Conservation (phyloP, 176 grass and related monocot species). For the Ananas comosus region DNA sequence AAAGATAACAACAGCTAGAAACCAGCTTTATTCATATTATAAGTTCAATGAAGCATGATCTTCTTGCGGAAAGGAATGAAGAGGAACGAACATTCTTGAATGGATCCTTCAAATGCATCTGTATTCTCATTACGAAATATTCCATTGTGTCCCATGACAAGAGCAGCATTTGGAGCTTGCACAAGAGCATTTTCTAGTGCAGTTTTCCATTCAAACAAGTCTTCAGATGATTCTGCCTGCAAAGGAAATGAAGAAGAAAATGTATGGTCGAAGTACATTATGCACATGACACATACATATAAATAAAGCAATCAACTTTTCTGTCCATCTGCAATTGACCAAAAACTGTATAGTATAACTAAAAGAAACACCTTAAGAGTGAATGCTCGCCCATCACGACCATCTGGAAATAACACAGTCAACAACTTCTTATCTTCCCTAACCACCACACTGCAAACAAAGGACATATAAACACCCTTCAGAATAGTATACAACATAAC, state of each 20-base stretch:
- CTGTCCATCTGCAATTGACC: not conserved
- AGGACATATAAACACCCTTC: slow-evolving; percentile 3
- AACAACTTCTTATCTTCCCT: slow-evolving; percentile 95
- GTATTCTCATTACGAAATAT: slow-evolving; percentile 7
- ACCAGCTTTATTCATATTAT: slow-evolving; percentile 1
- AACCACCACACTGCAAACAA: slow-evolving; percentile 77
- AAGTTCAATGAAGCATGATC: not conserved
- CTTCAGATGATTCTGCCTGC: not conserved
- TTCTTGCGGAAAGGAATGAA: not conserved
- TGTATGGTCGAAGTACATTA: not conserved
- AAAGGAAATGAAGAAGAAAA: not conserved
- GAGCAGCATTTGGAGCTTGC: slow-evolving; percentile 16
- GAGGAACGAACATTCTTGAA: not conserved
- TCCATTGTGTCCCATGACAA: slow-evolving; percentile 19
- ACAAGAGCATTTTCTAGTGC: slow-evolving; percentile 18
- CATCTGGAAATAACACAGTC: slow-evolving; percentile 98
- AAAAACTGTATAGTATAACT: not conserved
- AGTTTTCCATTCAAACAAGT: slow-evolving; percentile 13
- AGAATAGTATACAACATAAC: not conserved
- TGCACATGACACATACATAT: not conserved
- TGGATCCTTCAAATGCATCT: slow-evolving; percentile 1
- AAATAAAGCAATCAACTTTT: not conserved
- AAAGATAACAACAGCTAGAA: slow-evolving; percentile 1
- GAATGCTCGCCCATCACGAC: slow-evolving; percentile 91
- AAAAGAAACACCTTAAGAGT: slow-evolving; percentile 76